Evolutionary conservation across 2,329 filamentous ascomycete genomes (phyloP), one percentile per base, ranked within the genome.

Genomic region (Sodiomyces alkalinus): DNA sequence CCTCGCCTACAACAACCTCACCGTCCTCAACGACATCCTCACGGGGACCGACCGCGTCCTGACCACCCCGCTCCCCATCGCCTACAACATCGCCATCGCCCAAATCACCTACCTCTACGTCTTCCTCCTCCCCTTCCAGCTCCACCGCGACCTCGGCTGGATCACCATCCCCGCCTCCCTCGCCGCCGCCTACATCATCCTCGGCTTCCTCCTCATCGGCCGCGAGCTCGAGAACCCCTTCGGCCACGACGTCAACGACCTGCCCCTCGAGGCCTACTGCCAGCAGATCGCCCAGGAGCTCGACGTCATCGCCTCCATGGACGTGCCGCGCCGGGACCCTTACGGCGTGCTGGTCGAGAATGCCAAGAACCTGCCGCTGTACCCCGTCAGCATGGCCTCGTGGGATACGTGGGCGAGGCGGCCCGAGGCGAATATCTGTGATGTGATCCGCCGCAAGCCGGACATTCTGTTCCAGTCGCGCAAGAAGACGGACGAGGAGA

Each of bases 21-120:
- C 62, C 27, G 51, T 65, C 4, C 56, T 92, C 30, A 81, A 80
- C 45, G 82, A 92, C 39, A 68, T 75, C 31, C 59, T 83, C 39
- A 69, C 70, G 11, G 74, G 75, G 33, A 74, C 74, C 26, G 80
- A 90, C 45, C 76, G 82, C 36, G 74, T 92, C 13, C 68, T 87
- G 18, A 80, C 77, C 48, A 92, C 82, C 0, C 82, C 82, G 2
- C 66, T 92, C 0, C 82, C 82, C 3, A 67, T 83, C 31, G 82
- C 81, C 26, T 92, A 92, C 58, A 73, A 69, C 39, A 90, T 92
- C 42, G 72, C 80, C 42, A 86, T 90, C 48, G 74, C 75, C 13
- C 82, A 92, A 48, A 87, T 90, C 45, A 82, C 82, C 18, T 86
- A 80, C 72, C 68, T 85, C 28, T 92, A 90, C 53, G 74, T 90